Base-by-base conservation (phyloP, 2,329 filamentous ascomycete genomes). In the Aulographum hederae region DNA sequence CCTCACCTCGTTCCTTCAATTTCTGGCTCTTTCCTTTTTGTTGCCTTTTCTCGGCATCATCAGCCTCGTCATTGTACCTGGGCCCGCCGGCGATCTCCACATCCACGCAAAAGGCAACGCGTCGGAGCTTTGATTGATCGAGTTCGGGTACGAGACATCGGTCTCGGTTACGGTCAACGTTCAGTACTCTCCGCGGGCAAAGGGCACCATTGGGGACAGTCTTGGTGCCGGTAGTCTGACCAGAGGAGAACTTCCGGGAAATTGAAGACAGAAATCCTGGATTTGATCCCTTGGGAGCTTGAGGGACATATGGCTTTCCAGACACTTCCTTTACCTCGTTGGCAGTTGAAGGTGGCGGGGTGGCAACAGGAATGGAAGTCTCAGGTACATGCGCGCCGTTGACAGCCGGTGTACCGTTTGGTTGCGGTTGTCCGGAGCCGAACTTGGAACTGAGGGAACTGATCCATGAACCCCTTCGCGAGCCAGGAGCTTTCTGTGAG, bases 71-170 rank as follows among this genome's bases (percentile, higher is more conserved):
- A 29, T 50, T 56, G 42, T 91, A 89, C 42, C 71, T 74, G 16
- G 85, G 81, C 46, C 81, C 73, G 1, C 84, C 81, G 3, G 86
- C 86, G 46, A 98, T 92, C 52, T 98, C 89, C 4, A 98, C 85
- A 46, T 98, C 89, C 3, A 98, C 89, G 43, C 81, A 93, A 47
- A 98, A 98, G 0, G 86, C 79, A 1, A 98, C 89, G 32, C 84
- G 72, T 33, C 82, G 70, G 37, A 98, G 54, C 50, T 89, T 93
- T 30, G 71, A 69, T 44, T 76, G 71, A 41, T 84, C 74, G 29
- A 98, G 61, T 41, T 92, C 85, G 4, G 69, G 60, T 18, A 95
- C 71, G 16, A 70, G 65, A 50, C 82, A 92, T 39, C 89, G 64
- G 46, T 86, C 74, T 26, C 89, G 70, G 41, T 76, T 67, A 6